These are phyloP conservation scores for Ceratocystis papillata DNA, from an alignment of 2,329 filamentous ascomycete species.

Conservation along the genomic window DNA sequence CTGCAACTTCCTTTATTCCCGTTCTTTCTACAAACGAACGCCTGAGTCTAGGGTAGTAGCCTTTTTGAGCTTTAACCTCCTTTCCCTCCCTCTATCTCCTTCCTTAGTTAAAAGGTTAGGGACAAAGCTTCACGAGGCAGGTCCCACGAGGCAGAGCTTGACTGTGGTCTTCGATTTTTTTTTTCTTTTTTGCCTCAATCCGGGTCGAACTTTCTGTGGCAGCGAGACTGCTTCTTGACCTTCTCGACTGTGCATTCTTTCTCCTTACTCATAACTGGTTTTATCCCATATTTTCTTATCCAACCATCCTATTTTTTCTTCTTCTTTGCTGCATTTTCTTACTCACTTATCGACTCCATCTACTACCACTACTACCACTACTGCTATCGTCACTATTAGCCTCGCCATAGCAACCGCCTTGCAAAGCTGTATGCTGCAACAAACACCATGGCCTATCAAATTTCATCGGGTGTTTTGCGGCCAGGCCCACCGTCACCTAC, in stretches of 20 bases:
- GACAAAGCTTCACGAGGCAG: slow-evolving; percentile 11
- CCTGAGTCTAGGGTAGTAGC: neutral
- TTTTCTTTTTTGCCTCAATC: neutral
- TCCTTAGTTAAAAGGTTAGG: neutral
- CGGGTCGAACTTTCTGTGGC: neutral
- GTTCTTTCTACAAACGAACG: neutral
- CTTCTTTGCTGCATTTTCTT: neutral
- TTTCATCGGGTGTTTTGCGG: slow-evolving; percentile 22
- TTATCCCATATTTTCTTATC: slow-evolving; percentile 12
- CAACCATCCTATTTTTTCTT: neutral
- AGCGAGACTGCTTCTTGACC: slow-evolving; percentile 3
- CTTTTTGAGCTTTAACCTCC: neutral
- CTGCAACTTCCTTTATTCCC: slow-evolving; percentile 2
- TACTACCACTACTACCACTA: neutral
- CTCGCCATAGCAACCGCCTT: neutral
- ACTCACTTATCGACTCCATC: neutral
- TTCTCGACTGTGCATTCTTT: neutral
- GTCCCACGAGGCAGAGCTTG: slow-evolving; percentile 13
- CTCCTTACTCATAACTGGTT: neutral
- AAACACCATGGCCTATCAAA: slow-evolving; percentile 21
- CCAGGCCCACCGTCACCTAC: slow-evolving; percentile 19
- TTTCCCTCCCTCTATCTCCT: neutral
- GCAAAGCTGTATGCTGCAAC: no score
- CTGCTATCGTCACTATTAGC: neutral
- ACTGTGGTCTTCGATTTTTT: neutral